Evolutionary conservation across 2,329 filamentous ascomycete species (phyloP).

Genomic region (Stachybotrys chartarum): DNA sequence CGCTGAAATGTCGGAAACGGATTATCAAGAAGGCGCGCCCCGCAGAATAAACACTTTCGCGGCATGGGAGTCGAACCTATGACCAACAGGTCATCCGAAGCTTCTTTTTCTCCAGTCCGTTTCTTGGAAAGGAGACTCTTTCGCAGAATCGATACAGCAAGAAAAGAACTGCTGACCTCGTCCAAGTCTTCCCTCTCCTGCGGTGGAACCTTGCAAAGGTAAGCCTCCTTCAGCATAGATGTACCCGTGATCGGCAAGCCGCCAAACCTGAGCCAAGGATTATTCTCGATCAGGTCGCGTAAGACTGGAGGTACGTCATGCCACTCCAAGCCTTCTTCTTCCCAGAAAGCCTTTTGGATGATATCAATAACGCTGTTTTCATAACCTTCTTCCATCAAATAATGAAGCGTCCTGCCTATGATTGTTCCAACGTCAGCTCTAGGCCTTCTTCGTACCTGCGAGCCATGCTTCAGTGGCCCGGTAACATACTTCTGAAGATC

Average conservation of each 20-base stretch:
- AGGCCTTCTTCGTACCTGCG: not conserved
- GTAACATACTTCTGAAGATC: not conserved
- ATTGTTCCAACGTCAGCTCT: not conserved
- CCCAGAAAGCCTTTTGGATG: not conserved
- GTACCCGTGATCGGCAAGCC: not conserved
- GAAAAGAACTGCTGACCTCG: not conserved
- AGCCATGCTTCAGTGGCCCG: not conserved
- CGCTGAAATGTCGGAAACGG: not conserved
- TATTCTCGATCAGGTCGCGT: not conserved
- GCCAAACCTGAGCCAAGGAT: not conserved
- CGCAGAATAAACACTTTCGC: not conserved
- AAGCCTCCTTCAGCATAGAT: not conserved
- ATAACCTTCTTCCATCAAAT: not conserved
- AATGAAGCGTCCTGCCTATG: not conserved
- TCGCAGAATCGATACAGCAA: not conserved
- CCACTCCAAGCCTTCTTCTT: not conserved
- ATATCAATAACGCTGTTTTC: not conserved
- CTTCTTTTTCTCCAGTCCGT: not conserved
- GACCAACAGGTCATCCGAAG: not conserved
- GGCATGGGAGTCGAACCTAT: not conserved
- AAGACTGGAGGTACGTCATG: not conserved
- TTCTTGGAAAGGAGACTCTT: not conserved
- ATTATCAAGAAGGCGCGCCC: not conserved
- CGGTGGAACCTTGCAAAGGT: not conserved
- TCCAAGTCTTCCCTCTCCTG: not conserved